Conservation (phyloP, 108 stramenopile genomes). For the Fistulifera pelliculosa region DNA sequence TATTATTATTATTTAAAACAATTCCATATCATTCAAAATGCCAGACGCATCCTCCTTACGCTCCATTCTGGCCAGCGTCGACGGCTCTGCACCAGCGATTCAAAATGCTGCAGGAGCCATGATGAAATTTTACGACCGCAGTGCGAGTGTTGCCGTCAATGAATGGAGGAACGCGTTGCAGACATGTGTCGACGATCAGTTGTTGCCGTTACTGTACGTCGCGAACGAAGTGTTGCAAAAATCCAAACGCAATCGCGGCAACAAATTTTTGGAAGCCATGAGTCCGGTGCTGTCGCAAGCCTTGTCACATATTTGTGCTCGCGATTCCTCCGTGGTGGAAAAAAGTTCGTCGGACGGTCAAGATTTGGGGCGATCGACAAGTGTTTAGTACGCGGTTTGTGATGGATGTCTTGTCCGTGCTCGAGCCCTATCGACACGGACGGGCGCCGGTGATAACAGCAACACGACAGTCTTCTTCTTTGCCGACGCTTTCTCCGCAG, state of each 20-base stretch:
- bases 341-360: slow-evolving; percentile 73
- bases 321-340: slow-evolving; percentile 34
- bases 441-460: not conserved
- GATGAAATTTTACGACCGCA: slow-evolving; percentile 75
- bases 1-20: no score
- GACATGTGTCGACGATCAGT: slow-evolving; percentile 33
- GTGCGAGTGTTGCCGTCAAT: slow-evolving; percentile 49
- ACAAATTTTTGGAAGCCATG: slow-evolving; percentile 77
- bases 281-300: slow-evolving; percentile 56
- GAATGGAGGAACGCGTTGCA: slow-evolving; percentile 75
- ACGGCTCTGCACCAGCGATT: slow-evolving; percentile 54
- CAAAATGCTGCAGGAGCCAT: slow-evolving; percentile 55
- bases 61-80: slow-evolving; percentile 9
- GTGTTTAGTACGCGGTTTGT: slow-evolving; percentile 72
- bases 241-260: slow-evolving; percentile 77
- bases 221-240: slow-evolving; percentile 83
- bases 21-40: no score
- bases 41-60: slow-evolving; percentile 1
- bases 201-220: slow-evolving; percentile 73
- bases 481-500: not conserved
- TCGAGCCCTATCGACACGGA: slow-evolving; percentile 51
- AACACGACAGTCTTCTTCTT: not conserved
- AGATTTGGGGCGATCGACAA: slow-evolving; percentile 80
- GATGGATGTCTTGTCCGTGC: slow-evolving; percentile 54
- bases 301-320: slow-evolving; percentile 45